These are phyloP conservation scores for Fusarium sp. DNA, from an alignment of 2,329 filamentous ascomycete species.

Conservation along the genomic window DNA sequence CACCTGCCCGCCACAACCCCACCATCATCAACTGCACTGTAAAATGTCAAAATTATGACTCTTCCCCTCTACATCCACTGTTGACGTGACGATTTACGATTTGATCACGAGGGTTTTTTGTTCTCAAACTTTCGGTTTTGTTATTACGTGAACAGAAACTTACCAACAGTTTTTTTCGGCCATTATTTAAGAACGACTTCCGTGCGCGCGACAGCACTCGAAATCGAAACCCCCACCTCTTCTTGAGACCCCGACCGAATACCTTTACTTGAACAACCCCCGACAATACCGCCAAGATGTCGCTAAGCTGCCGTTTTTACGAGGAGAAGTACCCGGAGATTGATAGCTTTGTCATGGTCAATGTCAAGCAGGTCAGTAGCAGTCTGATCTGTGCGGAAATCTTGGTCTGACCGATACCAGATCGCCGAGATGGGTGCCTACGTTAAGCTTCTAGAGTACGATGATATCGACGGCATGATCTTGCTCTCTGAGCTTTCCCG, in stretches of 20 bases:
- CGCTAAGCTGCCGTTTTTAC: constrained; percentile 96
- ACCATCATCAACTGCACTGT: constrained; percentile 51
- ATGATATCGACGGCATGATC: constrained; percentile 99
- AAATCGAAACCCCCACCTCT: constrained; percentile 50
- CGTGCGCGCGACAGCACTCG: constrained; percentile 42
- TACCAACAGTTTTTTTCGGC: constrained; percentile 12
- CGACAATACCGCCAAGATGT: constrained; percentile 75
- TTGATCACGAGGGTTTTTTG: constrained; percentile 33
- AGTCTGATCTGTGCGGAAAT: constrained; percentile 17
- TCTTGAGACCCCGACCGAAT: constrained; percentile 41
- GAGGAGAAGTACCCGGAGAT: constrained; percentile 96
- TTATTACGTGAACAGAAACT: constrained; percentile 1
- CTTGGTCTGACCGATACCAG: constrained; percentile 56
- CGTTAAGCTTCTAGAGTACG: constrained; percentile 99
- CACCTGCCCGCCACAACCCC: constrained; percentile 50
- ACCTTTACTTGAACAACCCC: constrained; percentile 30
- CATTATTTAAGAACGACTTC: constrained; percentile 32
- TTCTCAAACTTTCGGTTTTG: constrained; percentile 13
- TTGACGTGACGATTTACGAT: constrained; percentile 42
- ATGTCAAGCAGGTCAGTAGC: constrained; percentile 88
- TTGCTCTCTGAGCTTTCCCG: constrained; percentile 96
- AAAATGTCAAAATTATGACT: constrained; percentile 61
- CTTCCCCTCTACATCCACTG: constrained; percentile 45
- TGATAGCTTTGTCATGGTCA: constrained; percentile 99
- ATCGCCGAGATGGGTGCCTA: constrained; percentile 99